phyloP scores from a whole-genome alignment of 169 alveolate genomes.

The Hepatocystis sp. region DNA sequence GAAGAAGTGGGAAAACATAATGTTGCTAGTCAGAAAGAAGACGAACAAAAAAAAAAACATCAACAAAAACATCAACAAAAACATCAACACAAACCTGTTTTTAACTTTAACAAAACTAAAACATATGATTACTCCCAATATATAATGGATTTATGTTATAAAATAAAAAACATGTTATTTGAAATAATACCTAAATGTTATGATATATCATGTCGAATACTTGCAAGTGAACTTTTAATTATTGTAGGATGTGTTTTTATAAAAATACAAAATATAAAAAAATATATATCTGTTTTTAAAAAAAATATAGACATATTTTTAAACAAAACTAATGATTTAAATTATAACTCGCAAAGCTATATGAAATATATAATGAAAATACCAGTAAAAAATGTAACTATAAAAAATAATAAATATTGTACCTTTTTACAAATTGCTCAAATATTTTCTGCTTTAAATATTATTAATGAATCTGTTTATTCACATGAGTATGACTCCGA shows the following conservation, averaged over 20 bases:
- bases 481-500: conserved; percentile 49
- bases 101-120: too few relatives aligned
- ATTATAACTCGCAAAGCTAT: conserved; percentile 42
- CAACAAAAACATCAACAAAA: too few relatives aligned
- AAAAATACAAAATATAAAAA: conserved; percentile 59
- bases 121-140: background rate
- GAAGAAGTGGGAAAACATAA: background rate
- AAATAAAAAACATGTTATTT: conserved; percentile 43
- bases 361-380: conserved; percentile 50
- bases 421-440: conserved; percentile 68
- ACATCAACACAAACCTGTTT: background rate
- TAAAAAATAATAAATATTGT: conserved; percentile 20
- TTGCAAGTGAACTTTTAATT: conserved; percentile 54
- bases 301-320: conserved; percentile 29
- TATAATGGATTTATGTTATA: conserved; percentile 19
- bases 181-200: conserved; percentile 69
- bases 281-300: conserved; percentile 50
- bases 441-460: conserved; percentile 37
- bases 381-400: conserved; percentile 36
- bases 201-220: conserved; percentile 39
- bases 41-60: background rate
- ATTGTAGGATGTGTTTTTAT: conserved; percentile 63
- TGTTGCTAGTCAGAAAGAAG: background rate
- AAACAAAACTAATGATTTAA: conserved; percentile 25
- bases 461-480: conserved; percentile 9